Evolutionary conservation across 495 filamentous ascomycete genomes (phyloP), one percentile per base, ranked within the genome.

Genomic region (Neurospora sp.): DNA sequence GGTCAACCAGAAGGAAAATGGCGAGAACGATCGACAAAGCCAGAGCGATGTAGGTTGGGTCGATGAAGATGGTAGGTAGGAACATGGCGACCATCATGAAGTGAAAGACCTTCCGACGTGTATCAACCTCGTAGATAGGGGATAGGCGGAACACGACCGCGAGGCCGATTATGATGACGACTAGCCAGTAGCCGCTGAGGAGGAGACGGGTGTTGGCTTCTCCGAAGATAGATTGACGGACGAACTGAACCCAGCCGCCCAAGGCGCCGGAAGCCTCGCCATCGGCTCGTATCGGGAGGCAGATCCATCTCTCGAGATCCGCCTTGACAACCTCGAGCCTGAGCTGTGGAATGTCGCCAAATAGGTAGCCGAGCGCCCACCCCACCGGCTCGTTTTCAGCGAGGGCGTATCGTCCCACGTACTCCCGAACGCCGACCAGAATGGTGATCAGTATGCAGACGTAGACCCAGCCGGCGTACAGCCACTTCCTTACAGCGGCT

Each of bases 71-170:
- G 2, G 92, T 88, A 12, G 96, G 93, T 3, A 98, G 86, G 74
- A 99, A 91, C 93, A 99, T 97, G 53, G 89, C 87, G 42, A 98
- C 94, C 89, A 98, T 97, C 89, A 94, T 97, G 74, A 95, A 96
- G 81, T 99, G 96, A 81, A 99, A 99, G 11, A 99, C 92, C 81
- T 99, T 99, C 44, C 96, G 89, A n/a, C 96, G 88, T 3, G 96
- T 99, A 81, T 99, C 96, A 42, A 98, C 94, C 82, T 97, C 93
- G 76, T 83, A 87, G 70, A 91, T 78, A 16, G 89, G 81, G 44
- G 91, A 91, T 37, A 98, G 85, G 41, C 87, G 87, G 72, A 92
- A 87, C 5, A 98, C 93, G 3, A 92, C 81, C 3, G 87, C 82
- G 48, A 99, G 84, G 2, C 94, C 96, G 9, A 89, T 76, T 31